Conservation (phyloP, 768 basidiomycete genomes). For the Psilocybe sp. region DNA sequence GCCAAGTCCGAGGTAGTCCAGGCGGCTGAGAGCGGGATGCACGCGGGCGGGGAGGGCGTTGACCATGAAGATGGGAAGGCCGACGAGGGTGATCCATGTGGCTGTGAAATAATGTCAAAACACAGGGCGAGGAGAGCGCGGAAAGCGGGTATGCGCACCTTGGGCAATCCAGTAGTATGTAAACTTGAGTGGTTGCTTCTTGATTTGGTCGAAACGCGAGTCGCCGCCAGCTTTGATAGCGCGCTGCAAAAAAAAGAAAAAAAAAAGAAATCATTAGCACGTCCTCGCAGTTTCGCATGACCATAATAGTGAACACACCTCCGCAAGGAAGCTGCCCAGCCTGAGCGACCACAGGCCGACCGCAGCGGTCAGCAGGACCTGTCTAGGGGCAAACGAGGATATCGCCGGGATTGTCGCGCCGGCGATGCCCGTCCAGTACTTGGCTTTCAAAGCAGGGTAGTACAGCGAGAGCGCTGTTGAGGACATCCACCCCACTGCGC, state of each 20-base stretch:
- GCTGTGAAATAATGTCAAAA: slow-evolving; percentile 27
- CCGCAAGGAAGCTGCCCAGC: slow-evolving; percentile 59
- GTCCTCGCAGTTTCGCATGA: no score
- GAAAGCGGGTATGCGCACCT: slow-evolving; percentile 29
- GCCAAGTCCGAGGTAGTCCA: slow-evolving; percentile 53
- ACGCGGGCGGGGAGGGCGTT: slow-evolving; percentile 50
- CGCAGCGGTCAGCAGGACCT: slow-evolving; percentile 55
- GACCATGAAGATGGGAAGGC: slow-evolving; percentile 65
- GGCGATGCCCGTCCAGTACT: slow-evolving; percentile 37
- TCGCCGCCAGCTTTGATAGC: slow-evolving; percentile 56
- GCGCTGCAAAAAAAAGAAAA: slow-evolving; percentile 23
- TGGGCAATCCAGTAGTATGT: slow-evolving; percentile 61
- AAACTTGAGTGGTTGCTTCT: slow-evolving; percentile 39
- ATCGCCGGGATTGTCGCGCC: slow-evolving; percentile 36
- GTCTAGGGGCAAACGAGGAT: slow-evolving; percentile 54
- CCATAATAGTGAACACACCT: slow-evolving; percentile 29
- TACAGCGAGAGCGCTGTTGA: slow-evolving; percentile 61
- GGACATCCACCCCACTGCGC: slow-evolving; percentile 63
- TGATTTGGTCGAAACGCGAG: slow-evolving; percentile 61
- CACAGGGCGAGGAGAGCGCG: neutral
- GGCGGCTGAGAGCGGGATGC: slow-evolving; percentile 49
- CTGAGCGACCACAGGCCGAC: slow-evolving; percentile 58
- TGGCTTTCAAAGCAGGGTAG: slow-evolving; percentile 53
- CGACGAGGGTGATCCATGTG: slow-evolving; percentile 66
- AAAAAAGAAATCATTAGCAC: no score